These are phyloP conservation scores for Hanseniaspora guilliermondii DNA, from an alignment of 805 yeast genomes.

Conservation along the genomic window DNA sequence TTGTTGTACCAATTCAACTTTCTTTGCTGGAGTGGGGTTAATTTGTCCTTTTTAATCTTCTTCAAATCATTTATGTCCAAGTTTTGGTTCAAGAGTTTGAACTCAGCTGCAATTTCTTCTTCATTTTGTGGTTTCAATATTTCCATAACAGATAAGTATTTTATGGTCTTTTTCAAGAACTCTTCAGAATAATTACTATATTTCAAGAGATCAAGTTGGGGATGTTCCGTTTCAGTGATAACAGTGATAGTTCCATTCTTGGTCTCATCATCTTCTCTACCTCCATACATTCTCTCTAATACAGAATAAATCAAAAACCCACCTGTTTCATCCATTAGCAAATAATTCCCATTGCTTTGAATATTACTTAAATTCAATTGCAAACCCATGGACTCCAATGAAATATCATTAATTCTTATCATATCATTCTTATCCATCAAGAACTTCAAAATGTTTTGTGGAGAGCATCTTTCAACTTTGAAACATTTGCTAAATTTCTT, in stretches of 20 bases:
- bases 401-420: conserved; percentile 59
- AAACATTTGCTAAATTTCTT: conserved; percentile 80
- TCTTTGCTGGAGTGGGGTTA: conserved; percentile 47
- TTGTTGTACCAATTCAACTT: conserved; percentile 39
- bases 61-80: conserved; percentile 32
- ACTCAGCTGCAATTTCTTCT: conserved; percentile 34
- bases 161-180: conserved; percentile 42
- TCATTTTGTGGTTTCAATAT: conserved; percentile 58
- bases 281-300: conserved; percentile 74
- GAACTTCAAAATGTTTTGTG: conserved; percentile 58
- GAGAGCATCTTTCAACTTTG: conserved; percentile 63
- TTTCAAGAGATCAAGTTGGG: conserved; percentile 60
- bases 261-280: conserved; percentile 15
- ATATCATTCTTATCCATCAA: conserved; percentile 66
- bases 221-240: conserved; percentile 86
- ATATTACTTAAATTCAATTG: conserved; percentile 69
- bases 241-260: conserved; percentile 51
- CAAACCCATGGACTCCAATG: conserved; percentile 72
- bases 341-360: conserved; percentile 77
- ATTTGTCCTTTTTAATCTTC: conserved; percentile 46
- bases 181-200: conserved; percentile 53
- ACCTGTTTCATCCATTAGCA: conserved; percentile 88
- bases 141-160: conserved; percentile 65
- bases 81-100: conserved; percentile 33
- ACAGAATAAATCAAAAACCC: conserved; percentile 77